Evolutionary conservation across 805 yeast genomes (phyloP), one percentile per base, ranked within the genome.

Genomic region (Limtongia smithiae): DNA sequence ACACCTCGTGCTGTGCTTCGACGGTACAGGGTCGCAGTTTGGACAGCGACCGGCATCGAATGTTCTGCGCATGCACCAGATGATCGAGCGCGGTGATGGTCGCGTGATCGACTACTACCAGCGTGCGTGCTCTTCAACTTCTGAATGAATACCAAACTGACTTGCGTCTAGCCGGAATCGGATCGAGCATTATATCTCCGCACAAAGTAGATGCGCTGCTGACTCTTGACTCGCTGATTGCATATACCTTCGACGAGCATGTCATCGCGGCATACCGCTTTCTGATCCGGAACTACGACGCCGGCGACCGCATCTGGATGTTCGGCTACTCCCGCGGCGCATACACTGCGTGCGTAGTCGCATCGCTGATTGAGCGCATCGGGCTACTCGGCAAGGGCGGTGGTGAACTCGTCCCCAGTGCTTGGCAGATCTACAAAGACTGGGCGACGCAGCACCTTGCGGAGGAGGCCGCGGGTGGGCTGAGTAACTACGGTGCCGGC

Each of bases 281-380:
- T 34, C 37, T 58, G 22, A 22, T 59, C 32, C 45, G 46, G 14
- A 27, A 56, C 43, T 58, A 59, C 35, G 30, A 40, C 15, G 36
- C 51, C 6, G 62, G 62, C 18, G 60, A 58, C 42, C 44, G 50
- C 11, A 59, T 58, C 37, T 58, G 50, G 49, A 34, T 58, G 41
- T 58, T 58, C 37, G 62, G 62, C n/a, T 58, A 42, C 42, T 46
- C 56, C 43, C 69, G 88, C 25, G 89, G 88, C 9, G 82, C 85
- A 4, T 81, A 80, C 60, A 71, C 79, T 4, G 85, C 85, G 0
- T 69, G 86, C 38, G 78, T 82, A 1, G 62, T 82, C 20, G 78
- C 82, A 2, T 84, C 84, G 1, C 78, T 82, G 85, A 66, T 82
- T 14, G 83, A 77, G 53, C 64, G 76, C 35, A 79, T 82, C n/a